These are phyloP conservation scores for Fusarium subglutinans DNA, from an alignment of 2,329 filamentous ascomycete genomes.

Conservation along the genomic window DNA sequence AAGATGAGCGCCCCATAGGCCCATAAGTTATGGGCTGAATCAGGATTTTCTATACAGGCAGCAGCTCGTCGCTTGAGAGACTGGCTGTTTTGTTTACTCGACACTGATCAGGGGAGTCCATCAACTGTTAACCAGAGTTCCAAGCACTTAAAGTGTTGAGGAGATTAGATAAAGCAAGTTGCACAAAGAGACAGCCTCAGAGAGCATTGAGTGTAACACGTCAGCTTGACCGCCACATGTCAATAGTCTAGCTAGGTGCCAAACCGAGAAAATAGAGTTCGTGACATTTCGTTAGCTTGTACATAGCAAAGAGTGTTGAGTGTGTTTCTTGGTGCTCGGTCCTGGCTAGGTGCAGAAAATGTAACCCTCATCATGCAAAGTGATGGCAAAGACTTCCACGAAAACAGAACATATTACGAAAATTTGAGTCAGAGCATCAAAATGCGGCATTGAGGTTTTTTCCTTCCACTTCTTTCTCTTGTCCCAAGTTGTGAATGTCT, in stretches of 20 bases:
- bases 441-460: background rate
- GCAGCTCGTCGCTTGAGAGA: constrained; percentile 17
- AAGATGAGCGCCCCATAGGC: constrained; percentile 18
- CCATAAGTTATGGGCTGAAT: constrained; percentile 31
- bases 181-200: constrained; percentile 18
- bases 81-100: constrained; percentile 3
- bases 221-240: constrained; percentile 31
- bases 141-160: background rate
- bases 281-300: background rate
- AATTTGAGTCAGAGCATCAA: constrained; percentile 6
- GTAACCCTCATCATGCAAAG: constrained; percentile 10
- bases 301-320: constrained; percentile 5
- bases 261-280: constrained; percentile 6
- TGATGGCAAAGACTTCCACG: background rate
- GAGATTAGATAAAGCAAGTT: background rate
- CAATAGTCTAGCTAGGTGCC: constrained; percentile 4
- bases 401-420: background rate
- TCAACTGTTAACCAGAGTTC: background rate
- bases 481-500: constrained; percentile 1
- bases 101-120: background rate
- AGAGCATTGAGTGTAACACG: constrained; percentile 21
- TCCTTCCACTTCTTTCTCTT: background rate
- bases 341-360: constrained; percentile 9
- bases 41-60: background rate
- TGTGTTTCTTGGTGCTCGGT: background rate